Evolutionary conservation across 2,329 filamentous ascomycete species (phyloP).

Genomic region (Phaeoacremonium minimum): DNA sequence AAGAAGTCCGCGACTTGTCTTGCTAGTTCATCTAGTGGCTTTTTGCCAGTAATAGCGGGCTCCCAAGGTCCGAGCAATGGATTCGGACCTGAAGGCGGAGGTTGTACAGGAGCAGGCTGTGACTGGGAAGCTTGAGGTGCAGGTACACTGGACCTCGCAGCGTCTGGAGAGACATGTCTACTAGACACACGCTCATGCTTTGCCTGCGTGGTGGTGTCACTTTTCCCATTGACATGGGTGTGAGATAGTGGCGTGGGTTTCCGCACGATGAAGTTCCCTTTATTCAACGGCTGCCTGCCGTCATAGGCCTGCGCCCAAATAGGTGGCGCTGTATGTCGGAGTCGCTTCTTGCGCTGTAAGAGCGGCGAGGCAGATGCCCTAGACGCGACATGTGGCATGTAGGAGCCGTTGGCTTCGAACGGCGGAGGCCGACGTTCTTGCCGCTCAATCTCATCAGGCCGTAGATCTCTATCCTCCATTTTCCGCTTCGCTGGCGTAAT

Average conservation of each 20-base stretch:
- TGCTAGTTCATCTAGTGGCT: conserved; percentile 71
- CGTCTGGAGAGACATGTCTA: conserved; percentile 42
- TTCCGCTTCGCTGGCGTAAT: conserved; percentile 42
- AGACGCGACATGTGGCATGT: conserved; percentile 12
- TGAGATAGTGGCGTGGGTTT: conserved; percentile 21
- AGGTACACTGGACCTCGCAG: conserved; percentile 24
- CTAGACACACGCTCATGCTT: conserved; percentile 27
- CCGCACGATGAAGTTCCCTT: conserved; percentile 42
- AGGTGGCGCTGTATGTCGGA: conserved; percentile 31
- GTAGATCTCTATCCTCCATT: conserved; percentile 41
- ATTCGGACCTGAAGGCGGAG: conserved; percentile 12
- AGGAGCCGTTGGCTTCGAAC: conserved; percentile 41
- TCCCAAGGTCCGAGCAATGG: conserved; percentile 55
- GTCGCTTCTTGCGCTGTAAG: conserved; percentile 32
- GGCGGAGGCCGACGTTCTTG: conserved; percentile 43
- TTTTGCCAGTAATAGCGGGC: conserved; percentile 62
- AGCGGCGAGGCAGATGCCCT: conserved; percentile 24
- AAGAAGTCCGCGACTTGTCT: conserved; percentile 77
- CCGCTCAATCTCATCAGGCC: conserved; percentile 46
- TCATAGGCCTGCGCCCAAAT: conserved; percentile 42
- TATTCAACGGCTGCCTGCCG: conserved; percentile 29
- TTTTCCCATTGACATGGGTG: conserved; percentile 32
- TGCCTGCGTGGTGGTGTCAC: conserved; percentile 18
- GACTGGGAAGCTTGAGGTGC: conserved; percentile 10
- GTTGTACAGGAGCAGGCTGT: conserved; percentile 14